Conservation (phyloP, 176 grass and related monocot genomes). For the Leersia perrieri region DNA sequence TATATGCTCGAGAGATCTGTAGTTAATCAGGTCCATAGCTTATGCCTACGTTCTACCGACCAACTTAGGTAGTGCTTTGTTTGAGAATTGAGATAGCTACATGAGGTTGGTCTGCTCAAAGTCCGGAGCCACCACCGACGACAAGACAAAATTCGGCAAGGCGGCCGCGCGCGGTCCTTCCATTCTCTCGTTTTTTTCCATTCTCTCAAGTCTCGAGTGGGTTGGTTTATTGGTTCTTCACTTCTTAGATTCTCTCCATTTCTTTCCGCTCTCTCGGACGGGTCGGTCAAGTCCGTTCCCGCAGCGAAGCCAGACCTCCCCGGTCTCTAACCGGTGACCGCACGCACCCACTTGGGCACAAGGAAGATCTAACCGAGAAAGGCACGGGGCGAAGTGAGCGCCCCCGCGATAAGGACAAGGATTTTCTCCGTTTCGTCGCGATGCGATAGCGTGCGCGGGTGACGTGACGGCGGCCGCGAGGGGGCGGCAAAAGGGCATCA, state of each 20-base stretch:
- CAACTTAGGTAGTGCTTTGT: no score
- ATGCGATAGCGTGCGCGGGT: neutral
- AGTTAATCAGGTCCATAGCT: no score
- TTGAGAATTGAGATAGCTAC: no score
- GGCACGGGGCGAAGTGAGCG: neutral
- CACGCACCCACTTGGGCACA: neutral
- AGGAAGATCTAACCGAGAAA: slow-evolving; percentile 18
- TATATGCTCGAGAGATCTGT: no score
- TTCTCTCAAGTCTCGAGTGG: neutral
- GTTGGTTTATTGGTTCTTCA: no score
- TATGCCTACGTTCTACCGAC: no score
- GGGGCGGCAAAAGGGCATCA: neutral
- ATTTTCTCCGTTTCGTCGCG: neutral
- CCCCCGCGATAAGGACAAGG: neutral
- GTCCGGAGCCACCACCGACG: neutral
- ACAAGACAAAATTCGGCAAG: neutral
- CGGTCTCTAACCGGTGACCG: neutral
- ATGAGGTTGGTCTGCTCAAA: neutral
- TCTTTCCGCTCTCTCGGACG: neutral
- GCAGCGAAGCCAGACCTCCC: neutral
- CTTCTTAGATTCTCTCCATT: neutral
- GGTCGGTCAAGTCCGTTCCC: neutral
- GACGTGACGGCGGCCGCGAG: neutral
- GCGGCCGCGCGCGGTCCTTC: neutral
- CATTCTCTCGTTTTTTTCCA: neutral